Evolutionary conservation across 495 filamentous ascomycete genomes (phyloP).

Genomic region (Aspergillus taichungensis): DNA sequence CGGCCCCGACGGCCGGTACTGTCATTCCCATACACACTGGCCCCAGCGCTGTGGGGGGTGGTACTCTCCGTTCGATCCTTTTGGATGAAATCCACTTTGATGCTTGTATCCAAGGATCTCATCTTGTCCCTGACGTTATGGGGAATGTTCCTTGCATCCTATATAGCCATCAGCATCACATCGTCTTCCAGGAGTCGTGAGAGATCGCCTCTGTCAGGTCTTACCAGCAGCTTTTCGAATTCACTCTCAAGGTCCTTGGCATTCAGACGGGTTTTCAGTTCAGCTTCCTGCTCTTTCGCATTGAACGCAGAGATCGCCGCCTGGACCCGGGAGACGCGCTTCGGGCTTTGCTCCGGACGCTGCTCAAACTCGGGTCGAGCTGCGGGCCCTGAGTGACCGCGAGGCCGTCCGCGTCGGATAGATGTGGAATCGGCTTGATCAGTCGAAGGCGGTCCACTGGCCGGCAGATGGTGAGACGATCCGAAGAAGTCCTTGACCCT

Average conservation of each 20-base stretch:
- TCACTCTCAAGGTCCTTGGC: conserved; percentile 39
- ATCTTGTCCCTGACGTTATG: conserved; percentile 90
- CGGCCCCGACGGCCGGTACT: conserved; percentile 37
- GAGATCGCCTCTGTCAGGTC: not conserved
- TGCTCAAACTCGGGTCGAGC: conserved; percentile 14
- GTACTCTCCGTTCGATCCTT: conserved; percentile 67
- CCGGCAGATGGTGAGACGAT: conserved; percentile 16
- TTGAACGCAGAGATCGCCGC: conserved; percentile 58
- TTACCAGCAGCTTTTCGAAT: conserved; percentile 43
- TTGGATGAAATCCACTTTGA: conserved; percentile 91
- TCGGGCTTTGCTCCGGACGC: conserved; percentile 23
- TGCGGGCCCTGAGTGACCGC: conserved; percentile 16
- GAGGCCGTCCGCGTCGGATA: conserved; percentile 7
- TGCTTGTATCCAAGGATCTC: conserved; percentile 74
- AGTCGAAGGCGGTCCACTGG: conserved; percentile 11
- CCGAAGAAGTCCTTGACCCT: conserved; percentile 31
- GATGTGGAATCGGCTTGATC: conserved; percentile 10
- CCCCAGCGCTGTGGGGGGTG: conserved; percentile 27
- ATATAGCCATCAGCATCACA: conserved; percentile 31
- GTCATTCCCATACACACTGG: conserved; percentile 16
- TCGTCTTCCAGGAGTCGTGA: no score
- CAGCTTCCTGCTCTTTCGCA: conserved; percentile 36
- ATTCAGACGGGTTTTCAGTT: conserved; percentile 34
- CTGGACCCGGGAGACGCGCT: conserved; percentile 48
- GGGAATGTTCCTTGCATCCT: conserved; percentile 85